A percentile compares a stretch with the other conserved stretches of the same genome.
Evolutionary conservation across 768 basidiomycete genomes (phyloP).

Genomic region (Trametes punicea): DNA sequence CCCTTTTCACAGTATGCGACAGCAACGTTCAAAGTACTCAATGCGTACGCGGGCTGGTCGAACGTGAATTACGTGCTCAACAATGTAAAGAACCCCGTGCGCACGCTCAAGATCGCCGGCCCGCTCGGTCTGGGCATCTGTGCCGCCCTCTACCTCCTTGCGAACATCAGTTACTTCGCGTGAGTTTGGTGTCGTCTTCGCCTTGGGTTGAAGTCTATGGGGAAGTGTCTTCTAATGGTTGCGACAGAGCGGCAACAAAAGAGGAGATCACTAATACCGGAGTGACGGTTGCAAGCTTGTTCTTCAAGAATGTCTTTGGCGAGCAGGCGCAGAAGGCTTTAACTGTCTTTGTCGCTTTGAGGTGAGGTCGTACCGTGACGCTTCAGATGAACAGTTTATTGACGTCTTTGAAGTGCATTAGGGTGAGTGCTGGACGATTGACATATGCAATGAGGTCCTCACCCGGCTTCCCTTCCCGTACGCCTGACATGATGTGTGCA

Average conservation of each 20-base stretch:
- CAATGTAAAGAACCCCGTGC: constrained; percentile 56
- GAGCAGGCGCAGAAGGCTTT: constrained; percentile 48
- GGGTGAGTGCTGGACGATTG: constrained; percentile 24
- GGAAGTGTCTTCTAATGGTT: too few species aligned
- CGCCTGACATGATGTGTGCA: constrained; percentile 39
- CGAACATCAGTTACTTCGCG: constrained; percentile 58
- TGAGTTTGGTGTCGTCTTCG: constrained; percentile 25
- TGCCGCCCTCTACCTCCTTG: constrained; percentile 49
- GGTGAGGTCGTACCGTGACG: constrained; percentile 30
- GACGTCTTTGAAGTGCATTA: constrained; percentile 31
- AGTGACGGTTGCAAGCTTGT: constrained; percentile 57
- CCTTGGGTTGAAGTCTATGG: constrained; percentile 3
- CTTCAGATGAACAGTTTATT: neutral
- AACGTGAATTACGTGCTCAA: constrained; percentile 59
- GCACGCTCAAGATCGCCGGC: constrained; percentile 60
- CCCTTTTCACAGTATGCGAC: constrained; percentile 47
- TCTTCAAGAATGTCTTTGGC: constrained; percentile 60
- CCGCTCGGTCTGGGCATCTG: constrained; percentile 57
- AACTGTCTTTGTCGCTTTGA: constrained; percentile 55
- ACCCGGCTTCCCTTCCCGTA: constrained; percentile 33
- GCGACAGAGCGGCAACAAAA: constrained; percentile 40
- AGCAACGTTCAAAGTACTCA: constrained; percentile 56
- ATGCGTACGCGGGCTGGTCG: constrained; percentile 49
- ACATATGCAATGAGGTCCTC: too few species aligned
- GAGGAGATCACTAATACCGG: constrained; percentile 46